Evolutionary conservation across 495 filamentous ascomycete species (phyloP), one percentile per base, ranked within the genome.

Genomic region (Talaromyces wortmannii): DNA sequence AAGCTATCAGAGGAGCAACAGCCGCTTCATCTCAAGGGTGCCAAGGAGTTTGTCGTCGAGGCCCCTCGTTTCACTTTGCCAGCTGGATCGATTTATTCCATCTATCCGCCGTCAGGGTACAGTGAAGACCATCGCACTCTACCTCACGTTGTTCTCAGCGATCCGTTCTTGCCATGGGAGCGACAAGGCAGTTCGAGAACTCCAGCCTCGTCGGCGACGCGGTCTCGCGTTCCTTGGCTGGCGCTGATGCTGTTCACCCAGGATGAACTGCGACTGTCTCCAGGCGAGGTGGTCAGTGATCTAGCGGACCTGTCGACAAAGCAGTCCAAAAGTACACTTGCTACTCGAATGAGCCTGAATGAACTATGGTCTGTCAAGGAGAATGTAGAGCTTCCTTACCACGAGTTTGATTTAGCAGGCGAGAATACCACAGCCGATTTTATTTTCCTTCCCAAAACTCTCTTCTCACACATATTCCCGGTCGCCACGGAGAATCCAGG

Each of bases 111-210:
- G 0, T 55, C 61, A 3, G 79, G 75, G 10, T 60, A 70, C 31
- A 30, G 50, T 5, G 79, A 72, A 17, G 45, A 57, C 5, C 56
- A 47, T 5, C 30, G 59, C 17, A 70, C 70, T 1, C 61, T 80
- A 6, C 77, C 78, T 0, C 79, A 83, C 55, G 59, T 82, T 0
- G 73, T 80, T 0, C 61, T 82, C 29, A 75, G 61, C n/a, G 75
- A 80, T 53, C 67, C 73, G 0, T 66, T 74, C 42, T 46, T 79
- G 0, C 79, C 79, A 0, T 81, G 79, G 79, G 71, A 78, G 49
- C 59, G 66, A 40, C n/a, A n/a, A n/a, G n/a, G n/a, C n/a, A n/a
- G n/a, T n/a, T n/a, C n/a, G n/a, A n/a, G n/a, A n/a, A n/a, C n/a
- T n/a, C n/a, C n/a, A n/a, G n/a, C n/a, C n/a, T n/a, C n/a, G n/a